Conservation (phyloP, 2,329 filamentous ascomycete genomes). For the Ophiostoma sp. region DNA sequence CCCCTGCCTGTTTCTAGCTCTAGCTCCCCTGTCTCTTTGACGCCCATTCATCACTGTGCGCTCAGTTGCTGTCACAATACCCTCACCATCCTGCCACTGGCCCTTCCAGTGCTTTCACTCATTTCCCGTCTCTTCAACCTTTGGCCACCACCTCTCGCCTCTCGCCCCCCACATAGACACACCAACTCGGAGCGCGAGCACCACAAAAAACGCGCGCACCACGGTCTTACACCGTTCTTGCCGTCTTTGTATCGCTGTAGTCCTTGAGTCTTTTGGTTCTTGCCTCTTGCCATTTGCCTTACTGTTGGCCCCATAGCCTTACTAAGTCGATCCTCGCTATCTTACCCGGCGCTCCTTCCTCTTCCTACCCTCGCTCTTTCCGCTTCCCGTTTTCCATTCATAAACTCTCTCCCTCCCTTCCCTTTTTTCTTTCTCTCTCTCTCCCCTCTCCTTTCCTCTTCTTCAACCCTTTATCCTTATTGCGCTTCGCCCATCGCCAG, state of each 20-base stretch:
- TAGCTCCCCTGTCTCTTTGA: conserved; percentile 19
- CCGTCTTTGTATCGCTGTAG: background rate
- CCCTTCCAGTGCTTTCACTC: background rate
- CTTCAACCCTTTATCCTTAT: conserved; percentile 12
- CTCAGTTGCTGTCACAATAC: background rate
- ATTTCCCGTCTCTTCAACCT: conserved; percentile 24
- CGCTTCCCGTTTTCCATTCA: background rate
- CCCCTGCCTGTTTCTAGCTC: background rate
- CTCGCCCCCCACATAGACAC: conserved; percentile 23
- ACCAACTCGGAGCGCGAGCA: conserved; percentile 24
- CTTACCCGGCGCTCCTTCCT: conserved; percentile 14
- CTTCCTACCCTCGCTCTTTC: conserved; percentile 8
- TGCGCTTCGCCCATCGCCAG: conserved; percentile 20
- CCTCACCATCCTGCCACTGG: conserved; percentile 2
- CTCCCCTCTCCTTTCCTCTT: conserved; percentile 9
- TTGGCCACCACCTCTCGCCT: conserved; percentile 16
- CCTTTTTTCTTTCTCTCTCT: conserved; percentile 14
- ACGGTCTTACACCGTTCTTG: conserved; percentile 15
- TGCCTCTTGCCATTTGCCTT: conserved; percentile 2
- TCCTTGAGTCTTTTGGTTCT: background rate
- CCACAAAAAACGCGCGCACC: conserved; percentile 22
- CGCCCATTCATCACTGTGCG: background rate
- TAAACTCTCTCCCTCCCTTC: conserved; percentile 9
- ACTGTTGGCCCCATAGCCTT: background rate
- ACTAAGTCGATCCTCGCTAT: conserved; percentile 15